A percentile compares a stretch with the other conserved stretches of the same genome.
Evolutionary conservation across 1,284 basidiomycete species (phyloP).

Genomic region (Cystobasidium slooffiae): DNA sequence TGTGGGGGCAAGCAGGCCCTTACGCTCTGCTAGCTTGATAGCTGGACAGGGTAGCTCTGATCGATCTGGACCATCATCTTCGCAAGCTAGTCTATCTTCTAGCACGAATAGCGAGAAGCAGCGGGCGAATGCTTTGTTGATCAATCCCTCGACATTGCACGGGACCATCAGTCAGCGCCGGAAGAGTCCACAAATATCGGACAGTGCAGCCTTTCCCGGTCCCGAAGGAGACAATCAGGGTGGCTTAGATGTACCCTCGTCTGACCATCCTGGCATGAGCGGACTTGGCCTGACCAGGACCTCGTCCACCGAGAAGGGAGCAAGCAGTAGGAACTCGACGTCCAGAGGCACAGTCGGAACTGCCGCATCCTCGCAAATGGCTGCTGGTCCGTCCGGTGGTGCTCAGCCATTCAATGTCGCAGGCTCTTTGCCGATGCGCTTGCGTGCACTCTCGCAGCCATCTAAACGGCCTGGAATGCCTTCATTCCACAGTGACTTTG

Average conservation of each 20-base stretch:
- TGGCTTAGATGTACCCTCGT: background rate
- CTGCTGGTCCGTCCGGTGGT: background rate
- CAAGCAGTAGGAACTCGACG: background rate
- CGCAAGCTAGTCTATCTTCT: background rate
- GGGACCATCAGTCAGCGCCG: slow-evolving; percentile 73
- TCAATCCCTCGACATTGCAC: slow-evolving; percentile 61
- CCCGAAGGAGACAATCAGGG: background rate
- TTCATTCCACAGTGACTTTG: slow-evolving; percentile 41
- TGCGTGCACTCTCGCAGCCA: slow-evolving; percentile 55
- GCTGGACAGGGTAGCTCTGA: background rate
- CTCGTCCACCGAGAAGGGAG: background rate
- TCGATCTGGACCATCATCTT: background rate
- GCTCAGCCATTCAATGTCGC: slow-evolving; percentile 26
- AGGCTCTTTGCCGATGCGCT: slow-evolving; percentile 20
- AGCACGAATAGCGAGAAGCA: slow-evolving; percentile 1
- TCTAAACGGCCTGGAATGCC: slow-evolving; percentile 52
- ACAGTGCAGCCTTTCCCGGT: background rate
- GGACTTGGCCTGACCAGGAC: slow-evolving; percentile 1
- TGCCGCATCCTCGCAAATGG: background rate
- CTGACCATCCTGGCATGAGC: slow-evolving; percentile 1
- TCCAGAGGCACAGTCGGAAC: background rate
- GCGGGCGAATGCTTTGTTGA: slow-evolving; percentile 14
- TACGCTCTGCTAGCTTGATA: slow-evolving; percentile 30
- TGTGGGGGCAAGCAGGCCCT: background rate
- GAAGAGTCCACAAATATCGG: slow-evolving; percentile 51